phyloP scores from a whole-genome alignment of 495 filamentous ascomycete genomes.

The Umbilicaria muhlenbergii region DNA sequence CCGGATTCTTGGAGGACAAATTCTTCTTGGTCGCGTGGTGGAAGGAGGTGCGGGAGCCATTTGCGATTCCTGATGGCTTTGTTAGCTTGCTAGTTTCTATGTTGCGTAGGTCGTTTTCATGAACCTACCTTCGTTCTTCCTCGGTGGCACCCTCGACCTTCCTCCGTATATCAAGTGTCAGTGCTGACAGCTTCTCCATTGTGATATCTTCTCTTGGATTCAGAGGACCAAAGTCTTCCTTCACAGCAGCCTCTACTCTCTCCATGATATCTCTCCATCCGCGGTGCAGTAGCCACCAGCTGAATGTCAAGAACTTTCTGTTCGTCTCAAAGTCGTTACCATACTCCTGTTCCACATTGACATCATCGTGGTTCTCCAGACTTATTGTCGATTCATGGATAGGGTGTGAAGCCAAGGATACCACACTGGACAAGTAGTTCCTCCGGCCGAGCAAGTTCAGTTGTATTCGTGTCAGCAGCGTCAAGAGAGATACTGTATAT shows the following conservation, averaged over 20 bases:
- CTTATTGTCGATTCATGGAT: slow-evolving; percentile 50
- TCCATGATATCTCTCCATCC: slow-evolving; percentile 73
- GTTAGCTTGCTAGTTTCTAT: slow-evolving; percentile 4
- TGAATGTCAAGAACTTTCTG: slow-evolving; percentile 82
- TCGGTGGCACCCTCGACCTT: slow-evolving; percentile 67
- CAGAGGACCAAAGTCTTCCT: slow-evolving; percentile 68
- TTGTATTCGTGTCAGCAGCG: slow-evolving; percentile 86
- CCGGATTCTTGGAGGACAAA: slow-evolving; percentile 73
- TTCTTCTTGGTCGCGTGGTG: slow-evolving; percentile 58
- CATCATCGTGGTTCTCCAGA: slow-evolving; percentile 81
- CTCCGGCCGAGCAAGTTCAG: slow-evolving; percentile 90
- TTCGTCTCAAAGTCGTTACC: slow-evolving; percentile 91
- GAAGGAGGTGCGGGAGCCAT: slow-evolving; percentile 80
- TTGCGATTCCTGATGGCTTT: slow-evolving; percentile 25
- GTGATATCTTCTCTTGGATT: slow-evolving; percentile 81
- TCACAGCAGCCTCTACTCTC: slow-evolving; percentile 64
- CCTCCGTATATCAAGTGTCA: slow-evolving; percentile 63
- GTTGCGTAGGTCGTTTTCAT: background rate
- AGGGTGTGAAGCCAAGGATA: slow-evolving; percentile 60
- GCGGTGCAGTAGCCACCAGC: slow-evolving; percentile 92
- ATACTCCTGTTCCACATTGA: slow-evolving; percentile 59
- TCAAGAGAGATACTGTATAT: slow-evolving; percentile 79
- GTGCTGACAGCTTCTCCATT: slow-evolving; percentile 56
- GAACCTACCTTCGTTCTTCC: slow-evolving; percentile 41
- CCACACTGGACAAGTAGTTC: slow-evolving; percentile 88